Evolutionary conservation across 2,329 filamentous ascomycete genomes (phyloP).

Genomic region (Mycosphaerelloides madeirae): DNA sequence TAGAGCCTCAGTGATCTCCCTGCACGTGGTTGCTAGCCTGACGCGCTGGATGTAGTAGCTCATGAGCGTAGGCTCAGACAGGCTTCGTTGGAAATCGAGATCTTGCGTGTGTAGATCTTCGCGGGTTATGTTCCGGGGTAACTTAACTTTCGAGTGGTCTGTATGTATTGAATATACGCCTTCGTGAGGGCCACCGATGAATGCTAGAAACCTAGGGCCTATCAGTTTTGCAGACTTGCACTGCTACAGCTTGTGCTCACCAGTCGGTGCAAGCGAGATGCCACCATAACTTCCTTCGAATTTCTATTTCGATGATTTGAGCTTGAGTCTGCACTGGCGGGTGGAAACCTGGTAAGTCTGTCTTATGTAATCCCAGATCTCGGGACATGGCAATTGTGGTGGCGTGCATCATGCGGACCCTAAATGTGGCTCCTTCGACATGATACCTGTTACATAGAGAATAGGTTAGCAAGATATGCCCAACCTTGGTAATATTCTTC

Average conservation of each 20-base stretch:
- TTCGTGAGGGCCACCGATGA: slow-evolving; percentile 42
- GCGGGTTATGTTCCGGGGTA: slow-evolving; percentile 42
- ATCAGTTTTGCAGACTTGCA: background rate
- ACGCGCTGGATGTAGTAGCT: slow-evolving; percentile 43
- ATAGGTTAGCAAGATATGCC: no score
- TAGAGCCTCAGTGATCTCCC: slow-evolving; percentile 37
- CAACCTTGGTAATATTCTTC: no score
- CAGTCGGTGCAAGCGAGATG: slow-evolving; percentile 26
- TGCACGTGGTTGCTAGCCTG: slow-evolving; percentile 38
- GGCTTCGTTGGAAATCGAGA: slow-evolving; percentile 24
- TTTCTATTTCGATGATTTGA: slow-evolving; percentile 22
- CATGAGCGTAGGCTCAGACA: slow-evolving; percentile 40
- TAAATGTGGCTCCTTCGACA: slow-evolving; percentile 25
- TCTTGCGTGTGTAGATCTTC: slow-evolving; percentile 30
- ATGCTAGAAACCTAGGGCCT: slow-evolving; percentile 23
- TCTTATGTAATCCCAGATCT: slow-evolving; percentile 22
- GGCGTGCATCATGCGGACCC: slow-evolving; percentile 17
- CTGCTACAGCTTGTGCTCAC: slow-evolving; percentile 1
- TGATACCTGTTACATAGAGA: slow-evolving; percentile 14
- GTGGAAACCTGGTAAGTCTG: slow-evolving; percentile 12
- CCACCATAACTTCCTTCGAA: slow-evolving; percentile 28
- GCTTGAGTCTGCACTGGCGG: slow-evolving; percentile 3
- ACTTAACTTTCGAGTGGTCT: slow-evolving; percentile 38
- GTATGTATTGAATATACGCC: slow-evolving; percentile 42
- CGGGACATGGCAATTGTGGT: slow-evolving; percentile 20